These are phyloP conservation scores for Phlebiopsis gigantea DNA, from an alignment of 768 basidiomycete genomes.

Conservation along the genomic window DNA sequence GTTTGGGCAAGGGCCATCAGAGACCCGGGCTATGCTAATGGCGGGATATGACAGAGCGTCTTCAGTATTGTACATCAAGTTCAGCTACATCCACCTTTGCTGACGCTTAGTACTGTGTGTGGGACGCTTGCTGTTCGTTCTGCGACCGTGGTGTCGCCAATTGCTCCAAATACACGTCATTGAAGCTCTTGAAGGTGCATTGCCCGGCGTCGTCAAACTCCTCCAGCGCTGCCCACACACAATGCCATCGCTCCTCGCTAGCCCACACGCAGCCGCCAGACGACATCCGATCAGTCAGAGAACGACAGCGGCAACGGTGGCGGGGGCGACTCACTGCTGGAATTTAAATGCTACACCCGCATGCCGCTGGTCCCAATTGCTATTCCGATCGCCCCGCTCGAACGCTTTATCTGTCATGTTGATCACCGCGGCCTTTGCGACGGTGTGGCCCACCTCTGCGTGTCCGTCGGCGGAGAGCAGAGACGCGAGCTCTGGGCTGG, in stretches of 20 bases:
- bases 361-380: conserved; percentile 43
- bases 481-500: conserved; percentile 35
- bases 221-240: conserved; percentile 57
- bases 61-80: background rate
- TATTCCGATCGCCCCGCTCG: conserved; percentile 27
- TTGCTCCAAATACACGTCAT: conserved; percentile 51
- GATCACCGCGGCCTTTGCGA: conserved; percentile 50
- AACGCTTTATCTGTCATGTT: conserved; percentile 57
- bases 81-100: background rate
- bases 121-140: background rate
- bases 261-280: background rate
- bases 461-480: conserved; percentile 33
- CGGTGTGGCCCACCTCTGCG: conserved; percentile 30
- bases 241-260: conserved; percentile 46
- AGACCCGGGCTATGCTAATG: background rate
- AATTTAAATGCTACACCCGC: conserved; percentile 52
- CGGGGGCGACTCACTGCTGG: conserved; percentile 22
- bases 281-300: background rate
- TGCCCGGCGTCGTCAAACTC: conserved; percentile 38
- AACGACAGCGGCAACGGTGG: background rate
- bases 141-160: conserved; percentile 27
- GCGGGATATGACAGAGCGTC: background rate
- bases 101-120: background rate
- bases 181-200: conserved; percentile 48
- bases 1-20: background rate